Evolutionary conservation across 345 rosid genomes (phyloP).

Genomic region (Conringia planisiliqua): DNA sequence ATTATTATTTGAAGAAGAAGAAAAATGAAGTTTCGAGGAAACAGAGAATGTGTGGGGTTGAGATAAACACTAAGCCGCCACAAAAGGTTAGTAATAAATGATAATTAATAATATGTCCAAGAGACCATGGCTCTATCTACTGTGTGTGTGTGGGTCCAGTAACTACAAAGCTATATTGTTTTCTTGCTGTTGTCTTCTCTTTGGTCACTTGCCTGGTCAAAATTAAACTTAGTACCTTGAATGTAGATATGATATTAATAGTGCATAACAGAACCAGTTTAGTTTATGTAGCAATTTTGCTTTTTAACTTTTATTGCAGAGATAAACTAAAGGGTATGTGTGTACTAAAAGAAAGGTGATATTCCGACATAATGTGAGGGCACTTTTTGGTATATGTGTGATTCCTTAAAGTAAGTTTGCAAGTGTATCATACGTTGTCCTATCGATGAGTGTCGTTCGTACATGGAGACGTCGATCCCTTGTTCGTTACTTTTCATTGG

Average conservation of each 20-base stretch:
- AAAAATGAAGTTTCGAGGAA: slow-evolving; percentile 23
- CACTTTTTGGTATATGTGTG: background rate
- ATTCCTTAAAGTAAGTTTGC: background rate
- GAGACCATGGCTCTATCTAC: background rate
- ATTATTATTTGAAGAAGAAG: background rate
- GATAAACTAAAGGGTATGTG: background rate
- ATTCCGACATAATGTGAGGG: background rate
- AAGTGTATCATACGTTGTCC: background rate
- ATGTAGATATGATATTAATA: background rate
- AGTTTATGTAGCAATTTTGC: background rate
- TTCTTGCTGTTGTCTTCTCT: background rate
- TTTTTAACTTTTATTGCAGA: background rate
- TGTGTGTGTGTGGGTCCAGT: background rate
- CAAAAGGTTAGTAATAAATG: slow-evolving; percentile 11
- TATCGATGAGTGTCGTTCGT: background rate
- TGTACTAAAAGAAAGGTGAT: background rate
- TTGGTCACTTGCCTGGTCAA: slow-evolving; percentile 13
- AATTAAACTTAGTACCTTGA: background rate
- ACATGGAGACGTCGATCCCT: background rate
- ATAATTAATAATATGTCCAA: background rate
- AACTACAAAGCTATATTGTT: background rate
- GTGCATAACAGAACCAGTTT: background rate
- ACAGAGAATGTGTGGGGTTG: slow-evolving; percentile 13
- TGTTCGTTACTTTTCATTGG: background rate
- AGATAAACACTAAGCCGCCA: slow-evolving; percentile 26